Evolutionary conservation across 164 flowering plant genomes (phyloP), one percentile per base, ranked within the genome.

Genomic region (Protea cynaroides): DNA sequence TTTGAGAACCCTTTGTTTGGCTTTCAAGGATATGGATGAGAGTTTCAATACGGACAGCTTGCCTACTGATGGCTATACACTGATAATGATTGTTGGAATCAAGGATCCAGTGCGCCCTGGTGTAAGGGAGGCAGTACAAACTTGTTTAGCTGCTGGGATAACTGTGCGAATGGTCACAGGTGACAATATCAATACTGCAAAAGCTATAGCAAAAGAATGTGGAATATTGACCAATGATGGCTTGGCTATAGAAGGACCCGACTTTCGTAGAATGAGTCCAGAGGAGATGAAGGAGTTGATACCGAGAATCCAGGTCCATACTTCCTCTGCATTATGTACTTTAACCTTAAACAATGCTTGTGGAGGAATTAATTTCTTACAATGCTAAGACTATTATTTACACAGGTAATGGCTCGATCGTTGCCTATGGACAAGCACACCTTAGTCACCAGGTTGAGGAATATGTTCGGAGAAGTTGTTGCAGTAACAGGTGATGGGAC

Each of bases 371-470:
- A 40, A 12, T 9, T 40, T 40, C 1, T 12, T 40, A 8, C 46
- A 64, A 17, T 13, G 25, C 37, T 40, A 44, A 40, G 50, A 40
- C 34, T 4, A 19, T 58, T 4, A 19, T 58, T 12, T 43, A 25
- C 51, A n/a, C 40, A 78, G 81, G 81, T 78, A n/a, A 71, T 78
- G 77, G 79, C 82, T 22, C 79, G 82, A 12, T 78, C 79, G n/a
- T 61, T 74, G 59, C 81, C 81, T 59, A 67, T 61, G 46, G 81
- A 78, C 79, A 78, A 78, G 72, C 74, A 78, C 69, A 62, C 51
- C 24, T 59, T 78, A 55, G 81, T 78, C 29, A 73, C 64, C 43
- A 60, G 71, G 8, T 58, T 71, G 62, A 78, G 75, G 58, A 66
- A 58, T 29, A 47, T 22, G 65, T 71, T 74, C 15, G 58, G 55